Evolutionary conservation across 2,329 filamentous ascomycete genomes (phyloP).

Genomic region (Scytalidium sp.): DNA sequence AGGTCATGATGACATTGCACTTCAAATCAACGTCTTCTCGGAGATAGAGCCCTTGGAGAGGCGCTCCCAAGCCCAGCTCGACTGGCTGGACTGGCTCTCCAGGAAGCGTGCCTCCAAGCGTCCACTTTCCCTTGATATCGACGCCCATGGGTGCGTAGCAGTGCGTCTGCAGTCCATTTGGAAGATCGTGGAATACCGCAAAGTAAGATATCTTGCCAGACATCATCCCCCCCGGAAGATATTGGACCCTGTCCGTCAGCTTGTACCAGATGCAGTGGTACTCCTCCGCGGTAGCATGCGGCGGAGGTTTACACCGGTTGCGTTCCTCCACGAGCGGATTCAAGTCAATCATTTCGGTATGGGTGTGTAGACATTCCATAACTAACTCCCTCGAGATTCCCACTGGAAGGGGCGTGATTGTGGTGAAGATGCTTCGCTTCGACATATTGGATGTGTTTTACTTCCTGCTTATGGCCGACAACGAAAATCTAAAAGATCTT

Average conservation of each 20-base stretch:
- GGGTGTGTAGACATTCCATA: slow-evolving; percentile 72
- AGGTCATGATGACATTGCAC: slow-evolving; percentile 73
- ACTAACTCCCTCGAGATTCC: slow-evolving; percentile 67
- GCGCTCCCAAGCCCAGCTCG: slow-evolving; percentile 65
- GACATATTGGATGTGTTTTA: slow-evolving; percentile 48
- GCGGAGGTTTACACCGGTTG: slow-evolving; percentile 63
- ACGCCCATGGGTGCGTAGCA: slow-evolving; percentile 80
- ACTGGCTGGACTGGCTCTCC: slow-evolving; percentile 64
- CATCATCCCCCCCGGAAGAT: slow-evolving; percentile 63
- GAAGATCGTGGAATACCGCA: slow-evolving; percentile 74
- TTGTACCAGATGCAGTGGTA: slow-evolving; percentile 73
- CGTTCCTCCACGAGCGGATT: slow-evolving; percentile 80
- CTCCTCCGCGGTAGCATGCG: slow-evolving; percentile 68
- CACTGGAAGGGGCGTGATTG: slow-evolving; percentile 72
- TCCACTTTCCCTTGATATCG: slow-evolving; percentile 77
- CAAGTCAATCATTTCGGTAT: slow-evolving; percentile 80
- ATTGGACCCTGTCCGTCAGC: slow-evolving; percentile 73
- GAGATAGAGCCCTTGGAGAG: slow-evolving; percentile 70
- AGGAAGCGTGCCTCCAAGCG: slow-evolving; percentile 66
- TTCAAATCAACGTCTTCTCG: slow-evolving; percentile 83
- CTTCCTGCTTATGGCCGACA: neutral
- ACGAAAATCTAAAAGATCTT: neutral
- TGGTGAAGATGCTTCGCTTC: slow-evolving; percentile 70
- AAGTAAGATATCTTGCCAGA: slow-evolving; percentile 73
- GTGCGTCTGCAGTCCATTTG: slow-evolving; percentile 75